Conservation (phyloP, 2,329 filamentous ascomycete species). For the Sporothrix protearum region DNA sequence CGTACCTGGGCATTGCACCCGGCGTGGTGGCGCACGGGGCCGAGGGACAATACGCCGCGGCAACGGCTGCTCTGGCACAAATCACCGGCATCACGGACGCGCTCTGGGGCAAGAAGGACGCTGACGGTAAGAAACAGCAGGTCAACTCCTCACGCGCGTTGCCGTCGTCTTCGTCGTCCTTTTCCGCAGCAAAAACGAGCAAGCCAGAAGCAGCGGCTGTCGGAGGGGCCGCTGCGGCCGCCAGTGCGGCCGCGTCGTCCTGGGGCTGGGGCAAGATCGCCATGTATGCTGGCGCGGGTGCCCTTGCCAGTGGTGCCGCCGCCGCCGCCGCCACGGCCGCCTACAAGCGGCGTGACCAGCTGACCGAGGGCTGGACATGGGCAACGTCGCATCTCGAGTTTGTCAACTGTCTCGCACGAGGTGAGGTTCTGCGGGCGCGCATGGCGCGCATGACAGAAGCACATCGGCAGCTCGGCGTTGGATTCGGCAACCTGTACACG, state of each 20-base stretch:
- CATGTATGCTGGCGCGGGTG: constrained; percentile 79
- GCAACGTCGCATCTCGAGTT: constrained; percentile 89
- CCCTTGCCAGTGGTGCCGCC: constrained; percentile 52
- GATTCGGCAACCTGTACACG: constrained; percentile 85
- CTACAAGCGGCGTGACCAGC: constrained; percentile 78
- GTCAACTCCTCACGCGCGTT: not conserved
- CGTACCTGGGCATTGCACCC: constrained; percentile 77
- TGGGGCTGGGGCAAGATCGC: constrained; percentile 89
- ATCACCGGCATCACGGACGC: constrained; percentile 63
- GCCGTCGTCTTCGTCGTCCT: not conserved
- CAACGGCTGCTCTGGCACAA: constrained; percentile 64
- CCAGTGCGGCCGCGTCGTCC: not conserved
- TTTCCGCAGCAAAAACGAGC: not conserved
- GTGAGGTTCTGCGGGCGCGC: constrained; percentile 73
- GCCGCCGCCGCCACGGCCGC: constrained; percentile 79
- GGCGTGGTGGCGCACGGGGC: constrained; percentile 82
- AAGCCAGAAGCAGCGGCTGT: constrained; percentile 23
- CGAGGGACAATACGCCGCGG: constrained; percentile 78
- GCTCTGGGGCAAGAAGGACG: constrained; percentile 54
- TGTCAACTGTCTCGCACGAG: constrained; percentile 81
- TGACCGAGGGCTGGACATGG: constrained; percentile 74
- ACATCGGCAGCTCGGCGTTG: constrained; percentile 62
- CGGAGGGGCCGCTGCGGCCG: constrained; percentile 15
- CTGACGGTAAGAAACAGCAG: not conserved
- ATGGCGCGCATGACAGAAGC: constrained; percentile 65